phyloP scores from a whole-genome alignment of 1,284 basidiomycete genomes.

The Ganoderma lucidum region DNA sequence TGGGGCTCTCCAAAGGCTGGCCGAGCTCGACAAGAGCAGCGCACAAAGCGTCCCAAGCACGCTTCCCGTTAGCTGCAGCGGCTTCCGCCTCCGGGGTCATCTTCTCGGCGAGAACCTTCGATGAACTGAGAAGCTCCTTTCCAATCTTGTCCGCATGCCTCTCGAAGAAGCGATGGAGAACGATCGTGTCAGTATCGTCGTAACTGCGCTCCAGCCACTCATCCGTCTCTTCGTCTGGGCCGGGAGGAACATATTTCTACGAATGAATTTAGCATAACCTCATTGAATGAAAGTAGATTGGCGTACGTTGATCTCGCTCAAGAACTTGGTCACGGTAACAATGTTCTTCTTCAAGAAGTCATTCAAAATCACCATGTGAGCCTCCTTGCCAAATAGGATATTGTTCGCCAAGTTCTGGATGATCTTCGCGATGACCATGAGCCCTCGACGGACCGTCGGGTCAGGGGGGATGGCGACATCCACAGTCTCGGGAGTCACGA shows the following conservation, averaged over 20 bases:
- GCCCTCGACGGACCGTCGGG: conserved; percentile 68
- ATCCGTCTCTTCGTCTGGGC: conserved; percentile 64
- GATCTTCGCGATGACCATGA: conserved; percentile 89
- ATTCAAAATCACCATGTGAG: conserved; percentile 85
- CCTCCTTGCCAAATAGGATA: conserved; percentile 89
- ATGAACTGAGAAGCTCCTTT: conserved; percentile 80
- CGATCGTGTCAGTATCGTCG: conserved; percentile 83
- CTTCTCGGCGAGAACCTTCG: conserved; percentile 64
- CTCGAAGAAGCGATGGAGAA: conserved; percentile 85
- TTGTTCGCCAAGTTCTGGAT: conserved; percentile 95
- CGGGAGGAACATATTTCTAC: conserved; percentile 63
- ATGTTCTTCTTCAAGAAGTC: conserved; percentile 83
- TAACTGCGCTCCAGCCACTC: conserved; percentile 78
- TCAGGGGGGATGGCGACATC: conserved; percentile 82
- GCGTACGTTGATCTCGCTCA: conserved; percentile 82
- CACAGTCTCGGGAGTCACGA: conserved; percentile 86
- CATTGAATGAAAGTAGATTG: conserved; percentile 10
- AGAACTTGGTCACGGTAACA: conserved; percentile 80
- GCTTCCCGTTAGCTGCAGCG: conserved; percentile 69
- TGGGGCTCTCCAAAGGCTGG: conserved; percentile 71
- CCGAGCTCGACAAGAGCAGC: conserved; percentile 81
- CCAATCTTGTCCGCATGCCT: conserved; percentile 87
- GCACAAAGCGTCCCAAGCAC: conserved; percentile 80
- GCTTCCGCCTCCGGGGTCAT: conserved; percentile 51
- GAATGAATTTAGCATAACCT: background rate